Evolutionary conservation across 2,329 filamentous ascomycete species (phyloP), one percentile per base, ranked within the genome.

Genomic region (Aurifilum marmelostoma): DNA sequence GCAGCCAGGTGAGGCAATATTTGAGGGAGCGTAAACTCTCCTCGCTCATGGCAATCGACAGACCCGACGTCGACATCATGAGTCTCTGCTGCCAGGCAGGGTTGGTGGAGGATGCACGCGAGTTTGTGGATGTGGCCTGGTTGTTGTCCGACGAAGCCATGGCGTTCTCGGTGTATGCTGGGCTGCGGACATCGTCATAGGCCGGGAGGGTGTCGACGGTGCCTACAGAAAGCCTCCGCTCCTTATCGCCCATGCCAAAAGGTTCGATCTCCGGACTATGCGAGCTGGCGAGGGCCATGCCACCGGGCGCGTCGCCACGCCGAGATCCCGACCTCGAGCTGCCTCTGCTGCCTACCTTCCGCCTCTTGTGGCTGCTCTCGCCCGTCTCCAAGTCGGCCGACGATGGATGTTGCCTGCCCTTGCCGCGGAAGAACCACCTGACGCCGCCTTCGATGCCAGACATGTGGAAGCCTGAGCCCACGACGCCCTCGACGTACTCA

Each of bases 21-120:
- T 92, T 93, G 56, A 99, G 82, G 71, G 91, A 96, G 65, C 90
- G 88, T 11, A 97, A 82, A 29, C 93, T 97, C 75, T 96, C 91
- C 24, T 97, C 91, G 75, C 92, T 97, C 86, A 99, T 93, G 0
- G 96, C 94, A 21, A 97, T 91, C 72, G 94, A 94, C 0, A 98
- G 85, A 0, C 94, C 95, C 0, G 94, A 97, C 0, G 95, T 97
- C 6, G 93, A 94, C 77, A 97, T 92, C 73, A 97, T 92, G 24
- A 97, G 83, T 18, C 94, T 89, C 14, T 92, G 92, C 71, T 92
- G 92, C 93, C 94, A 97, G 75, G 84, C 72, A 58, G 74, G 70
- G 11, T 73, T 74, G 60, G 75, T 72, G 18, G 74, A 75, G 7
- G 74, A 70, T 41, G 73, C 68, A 14, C 70, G 78, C 7, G 79